Evolutionary conservation across 768 basidiomycete species (phyloP), one percentile per base, ranked within the genome.

Genomic region (Lactifluus rugatus): DNA sequence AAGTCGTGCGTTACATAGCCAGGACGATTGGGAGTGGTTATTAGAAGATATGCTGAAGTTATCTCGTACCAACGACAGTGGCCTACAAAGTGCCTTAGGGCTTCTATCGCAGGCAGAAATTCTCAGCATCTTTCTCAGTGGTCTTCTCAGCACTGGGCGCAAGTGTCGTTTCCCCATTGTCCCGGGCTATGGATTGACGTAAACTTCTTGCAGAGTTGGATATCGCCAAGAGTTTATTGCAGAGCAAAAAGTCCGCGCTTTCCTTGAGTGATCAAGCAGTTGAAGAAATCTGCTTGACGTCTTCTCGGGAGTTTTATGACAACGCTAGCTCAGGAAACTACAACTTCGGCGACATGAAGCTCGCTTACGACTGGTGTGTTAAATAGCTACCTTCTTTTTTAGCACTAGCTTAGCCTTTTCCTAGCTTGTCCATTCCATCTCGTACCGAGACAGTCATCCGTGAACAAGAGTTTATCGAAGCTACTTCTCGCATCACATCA

Each of bases 391-490:
- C 23, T 14, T 26, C 41, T 21, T 44, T 21, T 17, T 52, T 58
- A 19, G 49, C 14, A 10, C 9, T 55, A 17, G 26, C 36, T 31
- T 17, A 36, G 23, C 14, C 14, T 52, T 32, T 56, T 45, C 54
- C 0, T 66, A 97, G 95, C 66, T 76, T 98, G 54, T 76, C 84
- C 50, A 88, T 97, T 13, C 83, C 89, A 1, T 75, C 74, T 6
- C 70, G 75, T 4, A 85, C 92, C 0, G 79, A 82, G 17, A 75
- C 74, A 0, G 76, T 94, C 54, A 64, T 70, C 14, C 75, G 74
- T 58, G 92, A 97, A 69, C 86, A 84, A 56, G 87, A 92, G 54
- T 99, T 97, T 71, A 96, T 99, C 61, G 94, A 98, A 73, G 96
- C 96, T 2, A 99, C 96, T 1, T 95, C 93, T 25, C 85, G 91